phyloP scores from a whole-genome alignment of 23 red algal species.

The Gracilariopsis chorda region DNA sequence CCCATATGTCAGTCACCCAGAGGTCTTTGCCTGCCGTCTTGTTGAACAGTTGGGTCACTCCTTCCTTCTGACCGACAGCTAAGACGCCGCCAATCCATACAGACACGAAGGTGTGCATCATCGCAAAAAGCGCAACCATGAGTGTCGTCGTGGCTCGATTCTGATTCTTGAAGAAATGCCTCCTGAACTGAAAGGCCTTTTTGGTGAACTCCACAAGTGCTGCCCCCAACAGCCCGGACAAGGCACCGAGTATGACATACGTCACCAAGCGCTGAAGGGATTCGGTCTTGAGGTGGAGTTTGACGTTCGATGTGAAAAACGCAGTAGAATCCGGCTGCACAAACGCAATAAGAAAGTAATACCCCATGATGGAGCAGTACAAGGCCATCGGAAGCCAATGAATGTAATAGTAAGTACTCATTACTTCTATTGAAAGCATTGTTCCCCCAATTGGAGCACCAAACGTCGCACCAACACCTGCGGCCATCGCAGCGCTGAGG shows the following conservation, averaged over 20 bases:
- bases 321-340: slow-evolving; percentile 22
- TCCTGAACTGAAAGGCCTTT: slow-evolving; percentile 1
- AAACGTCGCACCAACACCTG: slow-evolving; percentile 83
- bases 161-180: neutral
- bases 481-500: slow-evolving; percentile 72
- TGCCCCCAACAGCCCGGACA: slow-evolving; percentile 58
- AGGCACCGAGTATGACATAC: slow-evolving; percentile 61
- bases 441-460: slow-evolving; percentile 81
- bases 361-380: slow-evolving; percentile 69
- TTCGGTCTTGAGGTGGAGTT: slow-evolving; percentile 39
- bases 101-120: slow-evolving; percentile 30
- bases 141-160: neutral
- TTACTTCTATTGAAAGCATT: slow-evolving; percentile 81
- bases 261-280: slow-evolving; percentile 25
- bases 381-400: slow-evolving; percentile 78
- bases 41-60: slow-evolving; percentile 42
- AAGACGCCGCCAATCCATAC: slow-evolving; percentile 45
- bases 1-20: slow-evolving; percentile 8
- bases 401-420: slow-evolving; percentile 65
- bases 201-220: slow-evolving; percentile 38
- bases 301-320: slow-evolving; percentile 42
- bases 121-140: slow-evolving; percentile 26
- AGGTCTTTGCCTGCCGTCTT: neutral
- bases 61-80: slow-evolving; percentile 30
- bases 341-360: slow-evolving; percentile 46